Evolutionary conservation across 768 basidiomycete genomes (phyloP).

Genomic region (Coprinopsis cinerea): DNA sequence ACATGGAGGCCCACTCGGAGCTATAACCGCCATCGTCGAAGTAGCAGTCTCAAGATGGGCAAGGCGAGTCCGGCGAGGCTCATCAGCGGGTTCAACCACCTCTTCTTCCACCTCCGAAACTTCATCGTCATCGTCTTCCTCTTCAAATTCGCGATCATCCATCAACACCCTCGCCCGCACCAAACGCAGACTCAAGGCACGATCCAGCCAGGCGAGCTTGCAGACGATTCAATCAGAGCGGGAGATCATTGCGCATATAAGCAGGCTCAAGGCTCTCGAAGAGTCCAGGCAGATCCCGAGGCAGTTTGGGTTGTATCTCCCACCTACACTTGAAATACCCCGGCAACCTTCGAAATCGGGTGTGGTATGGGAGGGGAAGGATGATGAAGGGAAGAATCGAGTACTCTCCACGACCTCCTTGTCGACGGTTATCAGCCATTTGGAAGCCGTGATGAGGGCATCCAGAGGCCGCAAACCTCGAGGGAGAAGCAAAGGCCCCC

Average conservation of each 20-base stretch:
- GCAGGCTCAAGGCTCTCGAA: slow-evolving; percentile 56
- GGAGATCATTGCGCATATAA: slow-evolving; percentile 53
- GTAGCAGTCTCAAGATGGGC: slow-evolving; percentile 72
- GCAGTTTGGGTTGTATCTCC: slow-evolving; percentile 61
- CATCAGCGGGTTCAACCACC: slow-evolving; percentile 31
- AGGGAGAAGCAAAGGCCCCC: slow-evolving; percentile 16
- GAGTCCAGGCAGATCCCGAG: slow-evolving; percentile 54
- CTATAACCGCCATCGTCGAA: slow-evolving; percentile 59
- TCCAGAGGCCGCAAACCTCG: slow-evolving; percentile 23
- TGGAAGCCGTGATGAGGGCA: slow-evolving; percentile 43
- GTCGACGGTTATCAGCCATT: slow-evolving; percentile 39
- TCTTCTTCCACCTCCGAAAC: slow-evolving; percentile 28
- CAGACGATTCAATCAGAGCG: slow-evolving; percentile 50
- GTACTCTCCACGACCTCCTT: slow-evolving; percentile 42
- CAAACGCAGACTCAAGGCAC: slow-evolving; percentile 32
- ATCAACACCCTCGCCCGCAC: slow-evolving; percentile 35
- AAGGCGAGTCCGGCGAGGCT: slow-evolving; percentile 29
- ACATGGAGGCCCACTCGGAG: slow-evolving; percentile 39
- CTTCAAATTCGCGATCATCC: slow-evolving; percentile 37
- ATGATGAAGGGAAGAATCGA: slow-evolving; percentile 9
- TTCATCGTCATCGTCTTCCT: slow-evolving; percentile 41
- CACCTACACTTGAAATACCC: slow-evolving; percentile 26
- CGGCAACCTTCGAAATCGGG: not conserved
- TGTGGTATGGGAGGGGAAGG: slow-evolving; percentile 2
- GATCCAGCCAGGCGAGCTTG: slow-evolving; percentile 41